Evolutionary conservation across 371 early-diverging fungal species (phyloP), one percentile per base, ranked within the genome.

Genomic region (Blakeslea trispora): DNA sequence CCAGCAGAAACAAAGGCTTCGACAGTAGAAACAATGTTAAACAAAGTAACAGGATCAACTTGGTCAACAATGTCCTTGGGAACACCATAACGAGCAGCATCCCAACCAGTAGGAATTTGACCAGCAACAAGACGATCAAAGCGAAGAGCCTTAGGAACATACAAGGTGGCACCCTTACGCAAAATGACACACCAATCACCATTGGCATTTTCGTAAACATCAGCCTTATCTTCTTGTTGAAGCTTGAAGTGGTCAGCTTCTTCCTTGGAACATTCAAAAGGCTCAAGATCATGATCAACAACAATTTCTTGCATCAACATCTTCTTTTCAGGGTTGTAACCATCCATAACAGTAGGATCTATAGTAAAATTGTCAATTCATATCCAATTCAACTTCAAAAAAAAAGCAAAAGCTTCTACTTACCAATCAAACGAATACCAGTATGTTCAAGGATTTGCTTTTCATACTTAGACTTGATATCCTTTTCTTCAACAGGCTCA

Each of bases 21-120:
- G 18, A 92, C 94, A 28, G 96, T 94, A 22, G 96, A 88, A 22
- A 96, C 87, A 46, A 97, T 74, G 59, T 90, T 88, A 77, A 88
- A 96, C 50, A 94, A 81, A 9, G 97, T 92, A 54, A 95, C 87
- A 31, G 78, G 84, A 62, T 97, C 98, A 35, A 97, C 96, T 77
- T 96, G 97, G 41, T 82, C 74, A 50, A 91, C 82, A 54, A 96
- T 91, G 52, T 96, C 97, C 64, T 88, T 90, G 64, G 96, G 97
- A n/a, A 96, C 84, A 72, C 97, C 97, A 72, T 92, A 97, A 56
- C 94, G 91, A 52, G 83, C 75, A 55, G 96, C 92, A 50, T 89
- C 83, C 97, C 97, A 97, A 54, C 97, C 97, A 53, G 95, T 92
- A 34, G 97, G 97, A 53, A 96, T 86, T 68, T 94, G 96, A 56